phyloP scores from a whole-genome alignment of 345 rosid genomes.

The Eucalyptus sp. region DNA sequence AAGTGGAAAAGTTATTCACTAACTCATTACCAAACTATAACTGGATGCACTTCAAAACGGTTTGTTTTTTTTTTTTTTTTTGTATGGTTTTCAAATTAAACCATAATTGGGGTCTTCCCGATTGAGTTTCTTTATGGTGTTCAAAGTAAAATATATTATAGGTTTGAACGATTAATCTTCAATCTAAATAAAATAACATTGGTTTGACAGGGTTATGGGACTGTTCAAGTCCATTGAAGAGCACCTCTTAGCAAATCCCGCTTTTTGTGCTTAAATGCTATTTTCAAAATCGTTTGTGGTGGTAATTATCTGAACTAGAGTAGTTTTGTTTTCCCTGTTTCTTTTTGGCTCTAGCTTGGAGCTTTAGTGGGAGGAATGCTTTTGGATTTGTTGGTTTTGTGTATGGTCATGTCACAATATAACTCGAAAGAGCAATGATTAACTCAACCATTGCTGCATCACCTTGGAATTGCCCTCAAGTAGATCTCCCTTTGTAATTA shows the following conservation, averaged over 20 bases:
- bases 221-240: conserved; percentile 3
- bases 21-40: background rate
- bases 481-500: background rate
- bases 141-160: background rate
- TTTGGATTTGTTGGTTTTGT: background rate
- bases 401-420: background rate
- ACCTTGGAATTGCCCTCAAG: background rate
- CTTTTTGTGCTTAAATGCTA: background rate
- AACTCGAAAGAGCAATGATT: background rate
- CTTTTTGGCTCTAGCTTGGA: background rate
- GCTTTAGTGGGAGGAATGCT: background rate
- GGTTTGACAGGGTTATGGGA: background rate
- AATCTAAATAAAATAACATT: background rate
- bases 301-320: background rate
- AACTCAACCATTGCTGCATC: background rate
- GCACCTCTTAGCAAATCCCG: conserved; percentile 6
- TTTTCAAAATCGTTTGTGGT: background rate
- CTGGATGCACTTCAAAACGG: background rate
- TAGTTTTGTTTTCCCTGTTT: background rate
- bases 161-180: background rate
- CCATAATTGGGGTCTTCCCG: background rate
- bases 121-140: background rate
- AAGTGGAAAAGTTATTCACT: background rate
- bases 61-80: too few species aligned
- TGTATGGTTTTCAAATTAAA: background rate